Base-by-base conservation (phyloP, 305 asterid species). In the Plantago rigida region DNA sequence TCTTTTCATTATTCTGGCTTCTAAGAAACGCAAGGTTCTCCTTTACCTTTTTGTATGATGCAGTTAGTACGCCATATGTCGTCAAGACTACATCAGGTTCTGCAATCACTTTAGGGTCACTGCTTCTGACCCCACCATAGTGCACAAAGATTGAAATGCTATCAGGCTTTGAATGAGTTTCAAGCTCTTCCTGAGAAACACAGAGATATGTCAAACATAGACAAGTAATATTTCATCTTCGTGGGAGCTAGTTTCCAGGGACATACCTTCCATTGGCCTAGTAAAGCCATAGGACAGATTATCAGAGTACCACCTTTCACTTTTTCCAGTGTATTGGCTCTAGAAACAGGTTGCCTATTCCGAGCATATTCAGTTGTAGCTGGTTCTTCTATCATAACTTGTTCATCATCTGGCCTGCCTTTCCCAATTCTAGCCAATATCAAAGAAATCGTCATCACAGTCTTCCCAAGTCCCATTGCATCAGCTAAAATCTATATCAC, bases 381-480 rank as follows among this genome's bases (percentile, higher is more conserved):
- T 60, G 8, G 50, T 0, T 61, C 65, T 14, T 77, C 73, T 3
- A 22, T 3, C 22, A 13, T 51, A 46, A 58, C 67, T 39, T 67
- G 78, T 61, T 69, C 77, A 58, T 69, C 72, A 13, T 77, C 82
- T 0, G 73, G 81, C 61, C 60, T 70, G 56, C 90, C 95, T 66
- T 71, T 76, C 28, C 87, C 88, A 49, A 54, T 67, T 67, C 72
- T 82, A 55, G 93, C 73, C 11, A 83, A 81, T 63, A 88, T 78
- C 69, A 88, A 47, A 51, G 93, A 87, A 71, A 88, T 88, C 22
- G 96, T 84, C 96, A 88, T 88, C 75, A 88, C 94, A 9, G 96
- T 88, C 73, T 88, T 88, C 55, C 96, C 95, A 9, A 88, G 94
- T 64, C 94, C 95, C 96, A 88, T 88, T 51, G 90, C 96, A 69